Base-by-base conservation (phyloP, 768 basidiomycete species). In the Neoboletus brunneissimus region DNA sequence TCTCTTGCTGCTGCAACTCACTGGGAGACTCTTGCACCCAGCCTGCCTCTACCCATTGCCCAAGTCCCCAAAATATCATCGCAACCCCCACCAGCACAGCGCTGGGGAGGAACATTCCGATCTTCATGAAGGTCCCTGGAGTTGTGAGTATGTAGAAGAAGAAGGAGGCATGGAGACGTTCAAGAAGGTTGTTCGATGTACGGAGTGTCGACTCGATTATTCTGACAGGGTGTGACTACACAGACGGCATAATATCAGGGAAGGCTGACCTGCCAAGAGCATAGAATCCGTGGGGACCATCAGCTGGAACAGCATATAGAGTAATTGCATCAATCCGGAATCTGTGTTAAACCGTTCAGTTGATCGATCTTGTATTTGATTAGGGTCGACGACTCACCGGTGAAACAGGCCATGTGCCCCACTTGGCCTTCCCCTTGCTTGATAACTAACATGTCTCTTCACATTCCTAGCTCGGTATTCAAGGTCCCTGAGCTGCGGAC, bases 251-350 rank as follows among this genome's bases (percentile, higher is more conserved):
- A 5, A 31, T 13, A 45, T 27, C 43, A 29, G 31, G 18, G 38
- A 45, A 38, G 29, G 72, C 84, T 66, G 52, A 93, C 94, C 86
- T 82, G 65, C 97, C 96, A 31, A 99, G 78, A 3, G 92, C 84
- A 75, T 94, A 87, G 70, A 98, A 99, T 0, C 97, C 97, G 70
- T 99, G 94, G 9, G 97, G 97, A 8, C 96, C 94, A 7, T 77
- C 72, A 1, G 95, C 89, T 18, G 95, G 94, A 7, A 92, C 73
- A 18, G 88, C 94, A 67, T 89, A 97, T 20, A 98, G 68, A 0
- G 95, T 98, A 58, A 98, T 80, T 0, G 95, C 91, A 71, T 98
- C 96, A 51, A 99, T 94, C 42, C 94, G 87, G 69, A 90, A 98
- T 72, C 93, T 95, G 42, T 54, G 15, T 42, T 13, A 34, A 46